phyloP scores from a whole-genome alignment of 2,329 filamentous ascomycete species.

The Fonsecaea monophora region DNA sequence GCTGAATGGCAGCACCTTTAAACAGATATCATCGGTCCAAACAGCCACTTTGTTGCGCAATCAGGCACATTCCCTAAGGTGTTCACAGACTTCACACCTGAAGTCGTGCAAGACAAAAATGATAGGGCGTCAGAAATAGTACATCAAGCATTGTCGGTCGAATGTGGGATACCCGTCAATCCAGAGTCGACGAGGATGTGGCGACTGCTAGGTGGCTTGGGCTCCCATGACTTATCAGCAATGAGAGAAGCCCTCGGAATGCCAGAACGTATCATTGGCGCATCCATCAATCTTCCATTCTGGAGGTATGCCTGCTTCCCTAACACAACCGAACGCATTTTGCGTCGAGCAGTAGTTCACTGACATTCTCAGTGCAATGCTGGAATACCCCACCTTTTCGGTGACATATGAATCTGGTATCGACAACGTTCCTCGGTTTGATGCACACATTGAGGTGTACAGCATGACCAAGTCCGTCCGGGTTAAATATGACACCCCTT shows the following conservation, averaged over 20 bases:
- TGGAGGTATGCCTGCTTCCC: conserved; percentile 37
- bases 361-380: conserved; percentile 44
- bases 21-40: conserved; percentile 62
- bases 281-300: conserved; percentile 48
- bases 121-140: conserved; percentile 41
- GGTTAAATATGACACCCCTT: conserved; percentile 64
- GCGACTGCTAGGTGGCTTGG: conserved; percentile 56
- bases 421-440: conserved; percentile 70
- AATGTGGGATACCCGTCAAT: conserved; percentile 45
- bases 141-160: conserved; percentile 43
- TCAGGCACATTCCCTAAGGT: conserved; percentile 44
- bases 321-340: background rate
- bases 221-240: conserved; percentile 60
- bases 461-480: conserved; percentile 59
- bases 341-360: background rate
- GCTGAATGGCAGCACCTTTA: conserved; percentile 29
- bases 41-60: conserved; percentile 47
- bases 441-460: conserved; percentile 76
- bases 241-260: conserved; percentile 62
- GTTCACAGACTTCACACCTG: conserved; percentile 47
- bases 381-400: conserved; percentile 52
- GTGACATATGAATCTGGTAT: conserved; percentile 65
- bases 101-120: conserved; percentile 40
- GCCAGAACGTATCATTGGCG: conserved; percentile 53
- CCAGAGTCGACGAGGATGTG: conserved; percentile 39